Conservation (phyloP, 2,329 filamentous ascomycete species). For the Cladophialophora psammophila region DNA sequence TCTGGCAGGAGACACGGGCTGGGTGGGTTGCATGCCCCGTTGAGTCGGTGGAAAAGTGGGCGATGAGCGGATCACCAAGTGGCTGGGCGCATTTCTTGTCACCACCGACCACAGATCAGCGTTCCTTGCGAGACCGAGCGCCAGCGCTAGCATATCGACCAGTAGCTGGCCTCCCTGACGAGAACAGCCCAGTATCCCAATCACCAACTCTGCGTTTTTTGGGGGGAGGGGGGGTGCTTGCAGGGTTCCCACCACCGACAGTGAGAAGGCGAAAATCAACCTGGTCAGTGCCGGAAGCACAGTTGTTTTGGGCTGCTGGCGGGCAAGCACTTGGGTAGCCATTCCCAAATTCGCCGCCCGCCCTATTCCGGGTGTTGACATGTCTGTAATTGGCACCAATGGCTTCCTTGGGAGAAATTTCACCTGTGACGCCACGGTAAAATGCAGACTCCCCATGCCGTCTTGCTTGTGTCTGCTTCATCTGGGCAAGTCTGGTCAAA, state of each 20-base stretch:
- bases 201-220: constrained; percentile 13
- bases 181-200: constrained; percentile 12
- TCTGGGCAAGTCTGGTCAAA: constrained; percentile 13
- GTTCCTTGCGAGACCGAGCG: constrained; percentile 39
- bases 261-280: constrained; percentile 23
- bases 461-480: constrained; percentile 25
- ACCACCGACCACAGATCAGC: constrained; percentile 38
- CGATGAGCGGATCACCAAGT: constrained; percentile 37
- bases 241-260: constrained; percentile 12
- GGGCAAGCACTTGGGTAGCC: constrained; percentile 11
- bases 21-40: constrained; percentile 36
- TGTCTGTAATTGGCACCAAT: constrained; percentile 15
- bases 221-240: constrained; percentile 28
- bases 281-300: constrained; percentile 25
- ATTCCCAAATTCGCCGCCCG: constrained; percentile 24
- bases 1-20: constrained; percentile 29
- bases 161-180: constrained; percentile 21
- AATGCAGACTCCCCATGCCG: constrained; percentile 10
- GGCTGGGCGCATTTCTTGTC: constrained; percentile 42
- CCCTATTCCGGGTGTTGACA: constrained; percentile 13
- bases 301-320: constrained; percentile 20
- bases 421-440: constrained; percentile 6
- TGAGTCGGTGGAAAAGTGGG: constrained; percentile 29
- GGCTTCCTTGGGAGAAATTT: constrained; percentile 16
- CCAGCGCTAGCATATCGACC: constrained; percentile 33